Evolutionary conservation across 2,329 filamentous ascomycete genomes (phyloP).

Genomic region (Cercospora sp.): DNA sequence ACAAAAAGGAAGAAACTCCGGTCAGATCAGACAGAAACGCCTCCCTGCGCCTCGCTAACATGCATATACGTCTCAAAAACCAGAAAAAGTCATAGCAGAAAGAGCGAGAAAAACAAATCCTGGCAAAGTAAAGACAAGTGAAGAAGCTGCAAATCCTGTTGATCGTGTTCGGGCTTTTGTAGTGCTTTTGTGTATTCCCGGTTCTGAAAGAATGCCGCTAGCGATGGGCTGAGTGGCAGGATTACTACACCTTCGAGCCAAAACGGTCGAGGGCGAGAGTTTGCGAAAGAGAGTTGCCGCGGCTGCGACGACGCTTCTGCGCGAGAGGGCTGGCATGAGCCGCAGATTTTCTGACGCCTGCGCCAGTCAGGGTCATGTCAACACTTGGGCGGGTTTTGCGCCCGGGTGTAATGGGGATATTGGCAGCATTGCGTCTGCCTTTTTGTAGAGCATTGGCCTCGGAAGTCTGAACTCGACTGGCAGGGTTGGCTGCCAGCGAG

Average conservation of each 20-base stretch:
- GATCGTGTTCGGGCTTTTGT: conserved; percentile 7
- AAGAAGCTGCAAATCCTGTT: conserved; percentile 9
- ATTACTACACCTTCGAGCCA: conserved; percentile 6
- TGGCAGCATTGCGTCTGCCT: conserved; percentile 65
- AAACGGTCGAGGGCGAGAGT: conserved; percentile 26
- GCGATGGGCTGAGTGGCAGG: background rate
- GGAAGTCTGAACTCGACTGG: conserved; percentile 63
- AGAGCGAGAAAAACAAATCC: background rate
- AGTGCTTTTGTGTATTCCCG: background rate
- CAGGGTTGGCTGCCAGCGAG: conserved; percentile 60
- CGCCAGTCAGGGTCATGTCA: conserved; percentile 30
- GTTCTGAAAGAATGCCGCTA: too few species aligned
- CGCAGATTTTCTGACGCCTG: conserved; percentile 33
- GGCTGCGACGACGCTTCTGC: conserved; percentile 27
- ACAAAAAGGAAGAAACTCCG: conserved; percentile 3
- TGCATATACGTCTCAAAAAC: conserved; percentile 8
- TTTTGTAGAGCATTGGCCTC: conserved; percentile 62
- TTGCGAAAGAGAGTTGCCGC: conserved; percentile 27
- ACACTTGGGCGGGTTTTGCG: conserved; percentile 49
- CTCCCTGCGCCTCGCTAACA: conserved; percentile 29
- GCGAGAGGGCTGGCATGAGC: conserved; percentile 23
- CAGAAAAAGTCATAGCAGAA: background rate
- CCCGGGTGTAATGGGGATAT: conserved; percentile 67
- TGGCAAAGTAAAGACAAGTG: background rate
- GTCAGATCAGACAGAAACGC: conserved; percentile 18